These are phyloP conservation scores for Penicillium cosmopolitanum DNA, from an alignment of 495 filamentous ascomycete species.

Conservation along the genomic window DNA sequence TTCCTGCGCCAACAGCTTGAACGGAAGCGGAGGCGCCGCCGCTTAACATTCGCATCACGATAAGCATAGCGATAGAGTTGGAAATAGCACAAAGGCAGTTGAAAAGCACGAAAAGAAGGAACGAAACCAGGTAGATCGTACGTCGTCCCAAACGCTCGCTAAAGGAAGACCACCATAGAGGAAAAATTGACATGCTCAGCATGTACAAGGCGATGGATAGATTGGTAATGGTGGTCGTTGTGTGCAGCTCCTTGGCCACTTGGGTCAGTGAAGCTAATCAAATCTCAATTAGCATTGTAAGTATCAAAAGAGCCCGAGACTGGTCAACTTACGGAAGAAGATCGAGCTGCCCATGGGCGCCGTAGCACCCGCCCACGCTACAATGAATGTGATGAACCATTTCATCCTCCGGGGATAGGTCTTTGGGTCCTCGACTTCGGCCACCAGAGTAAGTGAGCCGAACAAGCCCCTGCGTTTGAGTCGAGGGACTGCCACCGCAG, in stretches of 20 bases:
- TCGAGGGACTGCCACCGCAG: conserved; percentile 58
- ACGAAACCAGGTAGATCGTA: conserved; percentile 84
- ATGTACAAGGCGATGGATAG: conserved; percentile 86
- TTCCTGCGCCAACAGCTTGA: conserved; percentile 91
- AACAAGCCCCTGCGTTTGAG: conserved; percentile 75
- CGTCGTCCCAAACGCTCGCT: conserved; percentile 82
- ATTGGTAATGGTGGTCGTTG: conserved; percentile 75
- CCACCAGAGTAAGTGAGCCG: conserved; percentile 71
- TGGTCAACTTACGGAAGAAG: conserved; percentile 68
- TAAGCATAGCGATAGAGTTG: conserved; percentile 79
- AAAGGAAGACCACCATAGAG: conserved; percentile 93
- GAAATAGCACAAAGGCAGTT: conserved; percentile 73
- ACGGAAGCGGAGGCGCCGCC: conserved; percentile 87
- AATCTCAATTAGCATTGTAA: conserved; percentile 3
- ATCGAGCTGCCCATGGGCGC: conserved; percentile 88
- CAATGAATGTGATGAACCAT: conserved; percentile 83
- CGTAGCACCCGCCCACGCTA: conserved; percentile 73
- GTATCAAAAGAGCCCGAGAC: neutral
- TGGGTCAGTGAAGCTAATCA: conserved; percentile 68
- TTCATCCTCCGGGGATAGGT: conserved; percentile 73
- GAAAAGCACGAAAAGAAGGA: conserved; percentile 79
- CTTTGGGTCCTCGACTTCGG: conserved; percentile 77
- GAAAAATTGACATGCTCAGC: conserved; percentile 88
- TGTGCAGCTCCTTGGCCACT: conserved; percentile 66
- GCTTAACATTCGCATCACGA: conserved; percentile 79